These are phyloP conservation scores for Suhomyces guaymorum DNA, from an alignment of 1,139 yeast genomes.

Conservation along the genomic window DNA sequence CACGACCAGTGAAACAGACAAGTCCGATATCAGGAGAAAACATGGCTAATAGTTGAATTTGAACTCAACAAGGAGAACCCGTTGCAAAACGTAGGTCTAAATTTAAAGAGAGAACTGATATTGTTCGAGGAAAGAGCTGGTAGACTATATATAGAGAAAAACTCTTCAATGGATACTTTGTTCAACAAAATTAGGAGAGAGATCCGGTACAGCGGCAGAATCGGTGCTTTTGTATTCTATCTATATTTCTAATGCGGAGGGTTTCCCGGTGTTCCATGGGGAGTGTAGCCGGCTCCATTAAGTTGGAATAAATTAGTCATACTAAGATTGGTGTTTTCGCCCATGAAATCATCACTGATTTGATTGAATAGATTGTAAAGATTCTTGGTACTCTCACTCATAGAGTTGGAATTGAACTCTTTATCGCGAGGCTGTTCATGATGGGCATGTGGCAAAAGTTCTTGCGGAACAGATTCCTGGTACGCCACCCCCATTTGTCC, in stretches of 20 bases:
- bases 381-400: conserved; percentile 20
- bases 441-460: conserved; percentile 2
- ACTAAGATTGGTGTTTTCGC: conserved; percentile 21
- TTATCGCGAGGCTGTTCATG: conserved; percentile 1
- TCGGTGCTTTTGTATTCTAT: too few species aligned
- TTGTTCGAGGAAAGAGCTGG: too few species aligned
- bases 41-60: too few species aligned
- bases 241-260: background rate
- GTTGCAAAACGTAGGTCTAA: too few species aligned
- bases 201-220: too few species aligned
- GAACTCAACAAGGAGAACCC: too few species aligned
- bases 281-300: conserved; percentile 8
- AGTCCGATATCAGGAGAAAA: too few species aligned
- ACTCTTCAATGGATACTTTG: too few species aligned
- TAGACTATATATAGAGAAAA: too few species aligned
- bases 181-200: too few species aligned
- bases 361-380: conserved; percentile 32
- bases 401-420: conserved; percentile 9
- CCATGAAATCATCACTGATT: conserved; percentile 29
- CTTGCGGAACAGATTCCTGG: conserved; percentile 2
- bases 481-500: background rate
- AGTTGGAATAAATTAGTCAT: conserved; percentile 34
- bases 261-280: conserved; percentile 1
- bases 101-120: too few species aligned
- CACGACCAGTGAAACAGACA: too few species aligned